Conservation (phyloP, 441 rosid species). For the Adansonia grandidieri region DNA sequence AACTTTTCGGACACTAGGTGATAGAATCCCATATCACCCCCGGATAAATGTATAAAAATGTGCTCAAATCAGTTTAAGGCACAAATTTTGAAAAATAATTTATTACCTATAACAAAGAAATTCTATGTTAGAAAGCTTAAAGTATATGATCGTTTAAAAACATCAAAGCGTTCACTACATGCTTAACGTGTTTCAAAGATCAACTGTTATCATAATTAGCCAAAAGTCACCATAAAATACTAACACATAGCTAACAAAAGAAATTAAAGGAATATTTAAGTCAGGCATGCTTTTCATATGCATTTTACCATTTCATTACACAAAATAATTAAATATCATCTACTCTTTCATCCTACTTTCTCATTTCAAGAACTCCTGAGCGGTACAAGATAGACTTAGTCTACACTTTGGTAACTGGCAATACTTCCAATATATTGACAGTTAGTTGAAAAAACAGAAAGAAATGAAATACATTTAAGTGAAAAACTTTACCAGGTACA, state of each 20-base stretch:
- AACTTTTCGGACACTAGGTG: background rate
- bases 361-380: conserved; percentile 13
- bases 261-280: background rate
- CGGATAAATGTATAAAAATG: background rate
- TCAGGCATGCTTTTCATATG: background rate
- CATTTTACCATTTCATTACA: background rate
- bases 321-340: background rate
- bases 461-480: conserved; percentile 6
- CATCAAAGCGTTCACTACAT: background rate
- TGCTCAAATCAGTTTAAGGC: background rate
- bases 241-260: background rate
- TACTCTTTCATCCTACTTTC: conserved; percentile 2
- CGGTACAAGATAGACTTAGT: background rate
- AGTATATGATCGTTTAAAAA: conserved; percentile 1
- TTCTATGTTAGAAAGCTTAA: background rate
- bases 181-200: background rate
- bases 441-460: background rate
- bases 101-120: background rate
- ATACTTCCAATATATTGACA: background rate
- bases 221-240: conserved; percentile 2
- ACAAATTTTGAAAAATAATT: background rate
- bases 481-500: conserved; percentile 64
- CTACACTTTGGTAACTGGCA: conserved; percentile 3
- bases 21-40: background rate
- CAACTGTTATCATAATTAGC: background rate